Conservation (phyloP, 108 stramenopile species). For the Nitzschia palea region DNA sequence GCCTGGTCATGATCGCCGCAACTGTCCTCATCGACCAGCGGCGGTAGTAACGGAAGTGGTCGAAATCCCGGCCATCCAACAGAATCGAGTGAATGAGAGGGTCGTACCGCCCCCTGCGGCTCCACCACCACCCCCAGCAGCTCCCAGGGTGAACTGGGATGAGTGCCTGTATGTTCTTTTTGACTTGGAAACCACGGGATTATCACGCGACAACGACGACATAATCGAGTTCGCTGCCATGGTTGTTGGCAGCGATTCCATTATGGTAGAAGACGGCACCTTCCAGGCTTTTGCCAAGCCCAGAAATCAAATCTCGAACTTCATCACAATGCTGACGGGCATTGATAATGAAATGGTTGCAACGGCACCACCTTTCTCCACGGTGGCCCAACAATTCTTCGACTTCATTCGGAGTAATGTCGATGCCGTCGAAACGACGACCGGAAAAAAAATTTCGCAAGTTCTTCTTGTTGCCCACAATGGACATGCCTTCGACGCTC, state of each 20-base stretch:
- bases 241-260: no score
- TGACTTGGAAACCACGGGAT: conserved; percentile 3
- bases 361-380: background rate
- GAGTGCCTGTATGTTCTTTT: no score
- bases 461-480: background rate
- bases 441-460: no score
- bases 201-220: background rate
- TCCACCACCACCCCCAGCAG: no score
- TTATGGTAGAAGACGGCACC: background rate
- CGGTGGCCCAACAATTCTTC: background rate
- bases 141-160: no score
- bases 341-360: background rate
- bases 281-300: background rate
- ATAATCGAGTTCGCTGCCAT: conserved; percentile 6
- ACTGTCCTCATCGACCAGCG: no score
- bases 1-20: no score
- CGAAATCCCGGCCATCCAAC: no score
- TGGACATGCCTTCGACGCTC: background rate
- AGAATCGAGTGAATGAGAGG: no score
- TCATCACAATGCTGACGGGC: background rate
- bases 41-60: no score
- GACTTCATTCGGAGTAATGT: background rate
- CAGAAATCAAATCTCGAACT: background rate
- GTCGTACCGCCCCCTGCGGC: no score
- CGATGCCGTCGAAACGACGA: no score